phyloP scores from a whole-genome alignment of 148 eudicot genomes.

The Pharnaceum exiguum region DNA sequence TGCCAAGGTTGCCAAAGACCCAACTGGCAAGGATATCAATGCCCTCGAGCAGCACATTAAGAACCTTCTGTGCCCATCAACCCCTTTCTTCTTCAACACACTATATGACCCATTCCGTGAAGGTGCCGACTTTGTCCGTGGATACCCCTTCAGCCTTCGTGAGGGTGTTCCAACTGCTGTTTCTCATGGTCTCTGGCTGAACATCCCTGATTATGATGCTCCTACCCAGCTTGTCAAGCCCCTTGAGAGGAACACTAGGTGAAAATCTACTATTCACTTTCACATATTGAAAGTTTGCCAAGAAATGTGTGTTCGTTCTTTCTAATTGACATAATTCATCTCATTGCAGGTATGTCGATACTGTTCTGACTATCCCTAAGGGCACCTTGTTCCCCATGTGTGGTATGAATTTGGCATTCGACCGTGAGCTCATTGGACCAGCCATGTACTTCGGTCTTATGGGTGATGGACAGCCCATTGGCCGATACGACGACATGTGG shows the following conservation, averaged over 20 bases:
- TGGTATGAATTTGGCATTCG: conserved; percentile 62
- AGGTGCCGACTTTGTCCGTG: conserved; percentile 69
- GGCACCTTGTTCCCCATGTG: conserved; percentile 69
- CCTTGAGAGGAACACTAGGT: conserved; percentile 58
- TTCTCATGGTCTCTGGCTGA: conserved; percentile 68
- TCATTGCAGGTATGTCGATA: conserved; percentile 49
- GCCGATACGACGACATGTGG: conserved; percentile 74
- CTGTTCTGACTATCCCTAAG: conserved; percentile 55
- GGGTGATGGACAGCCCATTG: conserved; percentile 74
- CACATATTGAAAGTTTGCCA: no score
- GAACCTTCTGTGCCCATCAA: conserved; percentile 56
- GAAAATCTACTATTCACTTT: not conserved
- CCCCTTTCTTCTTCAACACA: conserved; percentile 66
- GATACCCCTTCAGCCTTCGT: conserved; percentile 57
- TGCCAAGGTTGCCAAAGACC: conserved; percentile 56
- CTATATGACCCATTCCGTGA: conserved; percentile 57
- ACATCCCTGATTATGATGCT: conserved; percentile 68
- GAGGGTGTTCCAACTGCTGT: conserved; percentile 65
- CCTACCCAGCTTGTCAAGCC: conserved; percentile 78
- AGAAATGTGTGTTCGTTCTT: not conserved
- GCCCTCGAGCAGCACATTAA: conserved; percentile 58
- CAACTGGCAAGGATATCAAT: conserved; percentile 53
- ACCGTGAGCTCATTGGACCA: conserved; percentile 59
- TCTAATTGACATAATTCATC: not conserved
- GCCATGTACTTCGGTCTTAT: conserved; percentile 76